Evolutionary conservation across 768 basidiomycete species (phyloP).

Genomic region (Russula earlei): DNA sequence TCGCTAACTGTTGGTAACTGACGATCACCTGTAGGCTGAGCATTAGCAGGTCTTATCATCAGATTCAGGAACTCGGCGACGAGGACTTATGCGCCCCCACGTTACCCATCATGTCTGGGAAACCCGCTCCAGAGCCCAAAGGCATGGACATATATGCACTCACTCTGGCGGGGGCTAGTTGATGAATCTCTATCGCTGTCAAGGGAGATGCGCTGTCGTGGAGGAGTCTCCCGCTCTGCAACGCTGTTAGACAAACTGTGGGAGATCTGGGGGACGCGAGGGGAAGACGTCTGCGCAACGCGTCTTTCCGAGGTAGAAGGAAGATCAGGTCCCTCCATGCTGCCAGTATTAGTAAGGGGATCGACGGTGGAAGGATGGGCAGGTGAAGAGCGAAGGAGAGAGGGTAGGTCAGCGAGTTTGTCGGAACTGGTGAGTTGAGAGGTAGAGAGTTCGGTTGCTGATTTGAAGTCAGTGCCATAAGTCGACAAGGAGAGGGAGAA

Average conservation of each 20-base stretch:
- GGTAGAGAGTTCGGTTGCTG: conserved; percentile 23
- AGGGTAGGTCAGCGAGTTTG: conserved; percentile 34
- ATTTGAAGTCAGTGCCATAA: not conserved
- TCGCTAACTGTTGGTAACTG: conserved; percentile 12
- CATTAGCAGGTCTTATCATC: not conserved
- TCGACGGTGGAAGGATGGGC: conserved; percentile 25
- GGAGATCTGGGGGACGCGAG: conserved; percentile 16
- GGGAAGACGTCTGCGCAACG: conserved; percentile 10
- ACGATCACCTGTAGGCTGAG: not conserved
- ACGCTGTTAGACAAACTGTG: conserved; percentile 32
- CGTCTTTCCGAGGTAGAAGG: not conserved
- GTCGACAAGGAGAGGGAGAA: not conserved
- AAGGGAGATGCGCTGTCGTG: conserved; percentile 44
- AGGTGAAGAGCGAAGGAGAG: conserved; percentile 26
- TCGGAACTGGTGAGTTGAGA: conserved; percentile 36
- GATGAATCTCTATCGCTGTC: conserved; percentile 42
- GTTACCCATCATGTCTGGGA: not conserved
- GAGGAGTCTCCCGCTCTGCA: conserved; percentile 32
- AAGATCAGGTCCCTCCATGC: conserved; percentile 31
- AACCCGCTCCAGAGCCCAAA: not conserved
- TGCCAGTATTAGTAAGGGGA: conserved; percentile 26
- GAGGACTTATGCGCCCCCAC: conserved; percentile 5
- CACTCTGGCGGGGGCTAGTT: conserved; percentile 34
- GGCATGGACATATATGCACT: conserved; percentile 20
- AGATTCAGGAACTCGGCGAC: too few relatives aligned